phyloP scores from a whole-genome alignment of 768 basidiomycete genomes.

The Hirschioporus abietinus region DNA sequence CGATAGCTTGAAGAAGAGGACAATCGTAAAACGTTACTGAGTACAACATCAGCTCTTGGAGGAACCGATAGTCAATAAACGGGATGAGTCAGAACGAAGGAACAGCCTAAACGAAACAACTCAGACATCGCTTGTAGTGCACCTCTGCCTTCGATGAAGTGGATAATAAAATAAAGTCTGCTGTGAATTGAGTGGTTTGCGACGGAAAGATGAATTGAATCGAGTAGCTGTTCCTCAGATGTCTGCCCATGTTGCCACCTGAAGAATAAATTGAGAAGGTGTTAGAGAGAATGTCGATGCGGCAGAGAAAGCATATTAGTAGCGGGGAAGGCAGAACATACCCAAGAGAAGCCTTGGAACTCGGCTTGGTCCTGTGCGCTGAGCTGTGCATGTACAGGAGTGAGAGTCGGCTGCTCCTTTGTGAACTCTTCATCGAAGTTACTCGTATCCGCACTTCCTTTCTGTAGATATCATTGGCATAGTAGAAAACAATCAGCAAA shows the following conservation, averaged over 20 bases:
- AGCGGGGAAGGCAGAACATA: constrained; percentile 22
- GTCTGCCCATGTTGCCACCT: constrained; percentile 37
- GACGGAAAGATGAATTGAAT: constrained; percentile 13
- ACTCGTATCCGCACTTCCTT: constrained; percentile 80
- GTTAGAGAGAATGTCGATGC: background rate
- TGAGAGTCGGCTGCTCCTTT: constrained; percentile 91
- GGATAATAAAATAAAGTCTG: constrained; percentile 11
- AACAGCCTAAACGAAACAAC: too few species aligned
- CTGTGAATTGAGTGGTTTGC: constrained; percentile 11
- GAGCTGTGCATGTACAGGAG: constrained; percentile 93
- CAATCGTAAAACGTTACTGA: background rate
- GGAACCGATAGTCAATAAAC: too few species aligned
- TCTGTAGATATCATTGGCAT: constrained; percentile 42
- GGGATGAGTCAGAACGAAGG: too few species aligned
- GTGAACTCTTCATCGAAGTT: constrained; percentile 99
- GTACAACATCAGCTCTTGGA: background rate
- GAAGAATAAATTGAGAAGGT: constrained; percentile 5
- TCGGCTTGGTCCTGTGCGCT: constrained; percentile 88
- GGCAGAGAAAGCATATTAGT: background rate
- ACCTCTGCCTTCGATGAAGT: constrained; percentile 24
- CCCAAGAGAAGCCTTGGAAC: constrained; percentile 98
- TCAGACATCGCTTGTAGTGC: constrained; percentile 39
- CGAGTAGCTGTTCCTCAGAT: constrained; percentile 18
- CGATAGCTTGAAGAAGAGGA: background rate
- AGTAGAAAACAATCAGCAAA: constrained; percentile 14